phyloP scores from a whole-genome alignment of 441 rosid genomes.

The Aquilaria agallochum region DNA sequence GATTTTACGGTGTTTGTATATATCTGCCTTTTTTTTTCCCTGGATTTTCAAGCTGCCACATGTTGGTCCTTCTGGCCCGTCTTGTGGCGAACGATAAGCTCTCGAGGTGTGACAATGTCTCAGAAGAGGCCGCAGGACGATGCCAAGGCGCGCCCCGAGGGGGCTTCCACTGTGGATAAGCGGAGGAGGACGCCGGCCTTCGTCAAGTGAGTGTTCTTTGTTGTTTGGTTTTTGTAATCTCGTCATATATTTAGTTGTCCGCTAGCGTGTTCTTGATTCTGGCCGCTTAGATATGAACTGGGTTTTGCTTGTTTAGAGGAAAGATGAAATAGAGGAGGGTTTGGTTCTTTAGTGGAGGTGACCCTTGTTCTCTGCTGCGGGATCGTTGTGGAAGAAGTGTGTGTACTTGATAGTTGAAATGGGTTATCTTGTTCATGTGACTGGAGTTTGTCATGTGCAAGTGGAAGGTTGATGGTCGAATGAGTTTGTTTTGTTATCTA shows the following conservation, averaged over 20 bases:
- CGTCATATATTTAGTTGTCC: background rate
- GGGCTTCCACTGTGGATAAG: conserved; percentile 51
- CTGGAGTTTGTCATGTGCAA: no score
- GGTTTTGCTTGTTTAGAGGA: conserved; percentile 10
- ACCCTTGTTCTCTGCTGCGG: no score
- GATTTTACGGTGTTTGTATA: background rate
- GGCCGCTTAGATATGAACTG: conserved; percentile 3
- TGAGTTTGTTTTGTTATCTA: no score
- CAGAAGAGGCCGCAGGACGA: conserved; percentile 83
- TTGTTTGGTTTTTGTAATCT: background rate
- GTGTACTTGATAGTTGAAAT: no score
- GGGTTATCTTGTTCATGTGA: no score
- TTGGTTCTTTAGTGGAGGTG: no score
- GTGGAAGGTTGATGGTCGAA: no score
- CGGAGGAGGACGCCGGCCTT: conserved; percentile 47
- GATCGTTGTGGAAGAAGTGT: no score
- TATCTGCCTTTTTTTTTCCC: background rate
- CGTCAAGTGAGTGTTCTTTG: conserved; percentile 35
- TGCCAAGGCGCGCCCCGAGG: conserved; percentile 45
- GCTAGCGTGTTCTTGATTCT: background rate
- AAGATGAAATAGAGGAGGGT: background rate
- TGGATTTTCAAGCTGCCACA: conserved; percentile 13
- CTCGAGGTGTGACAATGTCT: conserved; percentile 42
- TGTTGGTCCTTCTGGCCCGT: conserved; percentile 23
- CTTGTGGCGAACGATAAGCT: conserved; percentile 8